Conservation (phyloP, 2,329 filamentous ascomycete species). For the Arthrobotrys sinensis region DNA sequence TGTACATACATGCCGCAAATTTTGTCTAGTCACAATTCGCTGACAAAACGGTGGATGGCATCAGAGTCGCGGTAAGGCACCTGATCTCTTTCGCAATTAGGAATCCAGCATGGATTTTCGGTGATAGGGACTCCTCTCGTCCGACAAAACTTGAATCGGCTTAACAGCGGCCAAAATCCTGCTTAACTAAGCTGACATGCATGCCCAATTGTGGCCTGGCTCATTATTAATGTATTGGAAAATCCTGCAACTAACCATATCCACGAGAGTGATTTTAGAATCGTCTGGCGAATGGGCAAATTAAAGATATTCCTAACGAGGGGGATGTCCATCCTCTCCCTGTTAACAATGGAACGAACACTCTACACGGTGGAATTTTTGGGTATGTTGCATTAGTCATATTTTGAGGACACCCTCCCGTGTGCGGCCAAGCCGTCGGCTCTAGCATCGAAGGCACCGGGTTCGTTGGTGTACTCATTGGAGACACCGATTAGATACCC, state of each 20-base stretch:
- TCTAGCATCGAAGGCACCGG: background rate
- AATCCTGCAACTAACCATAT: slow-evolving; percentile 34
- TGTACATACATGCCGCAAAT: background rate
- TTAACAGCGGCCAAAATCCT: slow-evolving; percentile 11
- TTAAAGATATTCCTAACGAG: slow-evolving; percentile 53
- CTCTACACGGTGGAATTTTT: slow-evolving; percentile 76
- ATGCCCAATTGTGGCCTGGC: slow-evolving; percentile 53
- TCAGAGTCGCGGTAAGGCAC: slow-evolving; percentile 60
- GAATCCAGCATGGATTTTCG: slow-evolving; percentile 23
- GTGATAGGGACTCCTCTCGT: slow-evolving; percentile 49
- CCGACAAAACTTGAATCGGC: slow-evolving; percentile 41
- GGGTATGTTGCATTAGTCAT: slow-evolving; percentile 66
- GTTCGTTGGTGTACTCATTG: slow-evolving; percentile 3
- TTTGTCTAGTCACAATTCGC: slow-evolving; percentile 28
- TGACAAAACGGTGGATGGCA: slow-evolving; percentile 42
- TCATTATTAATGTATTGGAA: slow-evolving; percentile 39
- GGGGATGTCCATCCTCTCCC: slow-evolving; percentile 73
- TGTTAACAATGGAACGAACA: slow-evolving; percentile 84
- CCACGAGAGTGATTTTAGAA: slow-evolving; percentile 30
- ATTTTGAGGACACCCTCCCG: background rate
- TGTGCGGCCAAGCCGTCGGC: slow-evolving; percentile 19
- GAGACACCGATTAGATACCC: slow-evolving; percentile 8
- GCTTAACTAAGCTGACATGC: slow-evolving; percentile 56
- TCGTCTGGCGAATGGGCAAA: slow-evolving; percentile 53
- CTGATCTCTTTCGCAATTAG: slow-evolving; percentile 39